Evolutionary conservation across 2,329 filamentous ascomycete species (phyloP), one percentile per base, ranked within the genome.

Genomic region (Orbilia blumenaviensis): DNA sequence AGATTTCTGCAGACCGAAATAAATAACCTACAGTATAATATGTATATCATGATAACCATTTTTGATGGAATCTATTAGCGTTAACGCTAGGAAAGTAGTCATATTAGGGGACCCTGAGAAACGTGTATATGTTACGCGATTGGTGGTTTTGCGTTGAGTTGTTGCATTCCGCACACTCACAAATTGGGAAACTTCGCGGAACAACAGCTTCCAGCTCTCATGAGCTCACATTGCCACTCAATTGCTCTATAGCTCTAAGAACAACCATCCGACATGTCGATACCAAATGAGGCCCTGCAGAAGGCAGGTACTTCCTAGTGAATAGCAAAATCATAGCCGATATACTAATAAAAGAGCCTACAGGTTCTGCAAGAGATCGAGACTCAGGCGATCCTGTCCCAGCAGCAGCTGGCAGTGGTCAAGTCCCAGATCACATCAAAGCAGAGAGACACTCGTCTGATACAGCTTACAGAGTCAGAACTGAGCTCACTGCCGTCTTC

Each of bases 241-340:
- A n/a, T n/a, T n/a, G n/a, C n/a, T n/a, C n/a, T n/a, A n/a, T n/a
- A n/a, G n/a, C n/a, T 56, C 32, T 48, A 54, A 73, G 8, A 4
- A 60, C 71, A 41, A 61, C 48, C 23, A 50, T 56, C 72, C 81
- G 87, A 80, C 61, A 97, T 98, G 94, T 92, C 94, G 66, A 95
- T 98, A 80, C 91, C 94, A 64, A 97, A 96, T 81, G 92, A 96
- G 85, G 93, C 94, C 73, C 86, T 98, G 78, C 92, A 97, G 83
- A 97, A 97, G 90, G 94, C 94, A 82, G 77, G 83, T 56, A n/a
- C 9, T 21, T 46, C 34, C 54, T n/a, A 32, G 18, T 23, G 10
- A 34, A 14, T n/a, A n/a, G n/a, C 7, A 16, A 9, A 5, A 1
- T 12, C 54, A 9, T 29, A 42, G 56, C 16, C 10, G n/a, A 34